Conservation (phyloP, 1,284 basidiomycete species). For the Lignosus rhinocerotis region DNA sequence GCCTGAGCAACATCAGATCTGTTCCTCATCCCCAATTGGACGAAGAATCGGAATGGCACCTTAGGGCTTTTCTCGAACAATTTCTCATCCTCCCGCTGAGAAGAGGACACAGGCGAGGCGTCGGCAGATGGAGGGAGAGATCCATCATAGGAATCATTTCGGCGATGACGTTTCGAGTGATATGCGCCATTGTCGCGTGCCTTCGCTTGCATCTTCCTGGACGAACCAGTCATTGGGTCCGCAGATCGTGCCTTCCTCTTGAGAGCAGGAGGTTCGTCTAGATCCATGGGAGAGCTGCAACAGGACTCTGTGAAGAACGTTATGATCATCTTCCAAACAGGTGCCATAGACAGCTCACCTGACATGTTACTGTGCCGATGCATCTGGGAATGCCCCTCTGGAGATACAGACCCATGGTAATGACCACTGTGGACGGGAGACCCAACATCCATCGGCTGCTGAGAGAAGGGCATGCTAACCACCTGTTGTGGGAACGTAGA, state of each 20-base stretch:
- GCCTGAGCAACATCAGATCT: no score
- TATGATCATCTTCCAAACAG: not conserved
- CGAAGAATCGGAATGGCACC: constrained; percentile 24
- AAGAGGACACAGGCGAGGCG: constrained; percentile 7
- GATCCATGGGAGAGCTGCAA: constrained; percentile 12
- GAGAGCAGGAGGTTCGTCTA: not conserved
- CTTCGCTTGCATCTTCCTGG: constrained; percentile 7
- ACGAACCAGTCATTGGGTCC: not conserved
- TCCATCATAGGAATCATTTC: constrained; percentile 5
- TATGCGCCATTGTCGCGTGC: not conserved
- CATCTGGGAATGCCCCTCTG: not conserved
- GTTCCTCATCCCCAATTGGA: constrained; percentile 33
- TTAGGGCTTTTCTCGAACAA: constrained; percentile 21
- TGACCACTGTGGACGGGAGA: not conserved
- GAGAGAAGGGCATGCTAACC: constrained; percentile 5
- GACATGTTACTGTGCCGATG: constrained; percentile 5
- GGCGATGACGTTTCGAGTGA: constrained; percentile 9
- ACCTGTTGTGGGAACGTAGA: constrained; percentile 1
- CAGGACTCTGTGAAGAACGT: not conserved
- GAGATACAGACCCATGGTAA: not conserved
- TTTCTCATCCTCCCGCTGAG: constrained; percentile 2
- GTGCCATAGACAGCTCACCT: not conserved
- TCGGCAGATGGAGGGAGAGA: constrained; percentile 3
- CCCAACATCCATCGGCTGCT: not conserved
- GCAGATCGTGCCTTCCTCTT: constrained; percentile 10